Conservation (phyloP, 169 alveolate species). For the Amoebophrya sp. region DNA sequence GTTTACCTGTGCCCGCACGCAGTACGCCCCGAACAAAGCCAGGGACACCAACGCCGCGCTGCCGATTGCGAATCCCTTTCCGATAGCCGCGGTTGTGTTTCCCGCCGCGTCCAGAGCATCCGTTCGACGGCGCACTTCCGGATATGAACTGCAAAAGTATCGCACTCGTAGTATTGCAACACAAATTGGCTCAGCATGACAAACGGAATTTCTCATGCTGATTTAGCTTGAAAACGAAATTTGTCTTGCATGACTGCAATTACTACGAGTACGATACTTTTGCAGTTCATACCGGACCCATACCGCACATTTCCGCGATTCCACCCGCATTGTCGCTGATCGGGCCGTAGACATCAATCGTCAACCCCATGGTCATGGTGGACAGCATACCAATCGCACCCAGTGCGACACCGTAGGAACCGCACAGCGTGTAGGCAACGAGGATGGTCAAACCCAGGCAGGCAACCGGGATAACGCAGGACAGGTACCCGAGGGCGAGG, state of each 20-base stretch:
- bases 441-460: constrained; percentile 64
- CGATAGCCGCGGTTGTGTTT: constrained; percentile 83
- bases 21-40: constrained; percentile 80
- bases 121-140: constrained; percentile 71
- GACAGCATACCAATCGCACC: constrained; percentile 85
- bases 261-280: too few species aligned
- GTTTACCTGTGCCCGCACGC: constrained; percentile 62
- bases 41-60: constrained; percentile 82
- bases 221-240: too few species aligned
- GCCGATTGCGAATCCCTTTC: constrained; percentile 85
- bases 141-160: too few species aligned
- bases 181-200: too few species aligned
- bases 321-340: constrained; percentile 90
- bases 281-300: too few species aligned
- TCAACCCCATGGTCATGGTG: constrained; percentile 69
- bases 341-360: constrained; percentile 85
- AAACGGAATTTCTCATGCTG: too few species aligned
- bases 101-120: constrained; percentile 87
- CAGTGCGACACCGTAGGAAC: constrained; percentile 73
- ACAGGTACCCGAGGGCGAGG: constrained; percentile 74
- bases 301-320: constrained; percentile 73
- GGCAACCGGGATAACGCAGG: constrained; percentile 71
- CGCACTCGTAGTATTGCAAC: too few species aligned
- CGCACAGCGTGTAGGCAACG: constrained; percentile 64
- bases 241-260: too few species aligned